Evolutionary conservation across 495 filamentous ascomycete genomes (phyloP).

Genomic region (Daldinia concentrica): DNA sequence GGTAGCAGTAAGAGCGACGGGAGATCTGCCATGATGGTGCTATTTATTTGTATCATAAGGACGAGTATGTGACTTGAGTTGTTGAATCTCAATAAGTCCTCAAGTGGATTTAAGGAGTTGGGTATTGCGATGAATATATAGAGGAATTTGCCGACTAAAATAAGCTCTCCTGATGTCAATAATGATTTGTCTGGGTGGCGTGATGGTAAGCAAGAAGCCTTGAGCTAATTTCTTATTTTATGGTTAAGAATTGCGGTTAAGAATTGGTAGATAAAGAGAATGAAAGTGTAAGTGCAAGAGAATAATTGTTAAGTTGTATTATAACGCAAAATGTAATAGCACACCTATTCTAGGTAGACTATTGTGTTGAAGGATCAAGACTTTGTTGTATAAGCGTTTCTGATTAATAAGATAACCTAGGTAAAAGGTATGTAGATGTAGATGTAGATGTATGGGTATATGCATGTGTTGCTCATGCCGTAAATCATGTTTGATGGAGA

Average conservation of each 20-base stretch:
- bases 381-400: background rate
- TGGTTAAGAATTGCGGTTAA: background rate
- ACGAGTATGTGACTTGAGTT: background rate
- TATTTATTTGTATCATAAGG: background rate
- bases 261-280: background rate
- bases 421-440: background rate
- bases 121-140: background rate
- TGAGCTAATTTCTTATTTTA: background rate
- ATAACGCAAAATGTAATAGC: background rate
- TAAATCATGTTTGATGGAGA: constrained; percentile 2
- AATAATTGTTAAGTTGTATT: background rate
- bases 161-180: background rate
- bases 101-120: background rate
- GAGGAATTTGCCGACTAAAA: background rate
- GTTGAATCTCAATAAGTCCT: background rate
- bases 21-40: constrained; percentile 24
- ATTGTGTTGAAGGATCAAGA: background rate
- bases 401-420: constrained; percentile 5
- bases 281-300: background rate
- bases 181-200: background rate
- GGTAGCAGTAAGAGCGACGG: constrained; percentile 68
- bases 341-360: background rate
- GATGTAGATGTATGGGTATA: background rate
- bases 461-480: background rate
- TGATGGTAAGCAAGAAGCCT: background rate